Evolutionary conservation across 768 basidiomycete genomes (phyloP).

Genomic region (Amanita exitialis): DNA sequence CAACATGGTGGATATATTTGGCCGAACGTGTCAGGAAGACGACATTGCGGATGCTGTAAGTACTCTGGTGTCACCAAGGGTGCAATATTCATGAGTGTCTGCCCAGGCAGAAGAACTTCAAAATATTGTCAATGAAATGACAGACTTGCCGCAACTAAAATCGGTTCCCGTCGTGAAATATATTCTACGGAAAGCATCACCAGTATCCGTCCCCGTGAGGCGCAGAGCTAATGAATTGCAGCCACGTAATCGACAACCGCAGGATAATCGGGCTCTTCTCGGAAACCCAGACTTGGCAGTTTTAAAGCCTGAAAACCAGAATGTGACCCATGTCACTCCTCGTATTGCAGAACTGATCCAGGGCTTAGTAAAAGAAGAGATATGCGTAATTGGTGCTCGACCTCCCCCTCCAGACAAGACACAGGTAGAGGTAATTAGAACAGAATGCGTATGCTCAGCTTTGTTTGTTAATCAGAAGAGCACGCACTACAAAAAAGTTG

Average conservation of each 20-base stretch:
- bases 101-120: slow-evolving; percentile 19
- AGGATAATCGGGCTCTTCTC: slow-evolving; percentile 12
- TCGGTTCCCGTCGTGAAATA: not conserved
- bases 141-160: slow-evolving; percentile 9
- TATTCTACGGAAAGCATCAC: not conserved
- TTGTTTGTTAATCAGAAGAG: slow-evolving; percentile 17
- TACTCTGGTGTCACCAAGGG: not conserved
- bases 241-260: slow-evolving; percentile 9
- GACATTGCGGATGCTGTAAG: slow-evolving; percentile 24
- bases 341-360: slow-evolving; percentile 40
- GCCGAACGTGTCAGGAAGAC: slow-evolving; percentile 20
- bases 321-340: slow-evolving; percentile 53
- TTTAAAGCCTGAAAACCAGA: slow-evolving; percentile 43
- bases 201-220: not conserved
- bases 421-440: slow-evolving; percentile 16
- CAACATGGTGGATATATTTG: slow-evolving; percentile 24
- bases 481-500: slow-evolving; percentile 13
- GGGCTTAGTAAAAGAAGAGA: slow-evolving; percentile 42
- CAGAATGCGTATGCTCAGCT: slow-evolving; percentile 16
- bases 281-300: slow-evolving; percentile 49
- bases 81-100: not conserved
- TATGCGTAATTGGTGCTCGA: slow-evolving; percentile 42
- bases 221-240: not conserved
- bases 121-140: slow-evolving; percentile 13
- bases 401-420: slow-evolving; percentile 20